These are phyloP conservation scores for Colletotrichum endophyticum DNA, from an alignment of 2,329 filamentous ascomycete genomes.

Conservation along the genomic window DNA sequence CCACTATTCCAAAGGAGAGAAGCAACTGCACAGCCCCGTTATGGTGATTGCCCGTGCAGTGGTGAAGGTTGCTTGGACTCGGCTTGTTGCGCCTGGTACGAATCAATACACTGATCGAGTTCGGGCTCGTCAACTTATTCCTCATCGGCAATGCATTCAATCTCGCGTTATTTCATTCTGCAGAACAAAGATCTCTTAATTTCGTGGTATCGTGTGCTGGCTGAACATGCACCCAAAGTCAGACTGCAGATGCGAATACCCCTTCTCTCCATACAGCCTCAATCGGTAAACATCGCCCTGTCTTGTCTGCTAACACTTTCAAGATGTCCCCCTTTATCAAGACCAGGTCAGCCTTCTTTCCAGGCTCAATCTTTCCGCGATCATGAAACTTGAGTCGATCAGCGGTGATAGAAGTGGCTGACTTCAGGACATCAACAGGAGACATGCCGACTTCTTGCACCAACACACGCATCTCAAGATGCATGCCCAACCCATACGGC, in stretches of 20 bases:
- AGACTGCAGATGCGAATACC: not conserved
- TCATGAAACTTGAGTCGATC: slow-evolving; percentile 16
- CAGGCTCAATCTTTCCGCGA: slow-evolving; percentile 9
- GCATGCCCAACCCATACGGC: slow-evolving; percentile 17
- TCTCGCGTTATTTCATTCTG: no score
- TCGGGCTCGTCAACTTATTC: no score
- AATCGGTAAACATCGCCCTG: slow-evolving; percentile 1
- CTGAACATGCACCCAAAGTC: not conserved
- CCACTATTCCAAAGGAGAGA: no score
- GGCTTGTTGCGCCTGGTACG: no score
- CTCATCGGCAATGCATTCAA: no score
- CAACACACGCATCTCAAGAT: slow-evolving; percentile 21
- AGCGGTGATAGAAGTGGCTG: slow-evolving; percentile 19
- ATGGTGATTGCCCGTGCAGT: no score
- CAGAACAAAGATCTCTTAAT: no score
- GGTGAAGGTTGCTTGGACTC: no score
- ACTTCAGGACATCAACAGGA: slow-evolving; percentile 20
- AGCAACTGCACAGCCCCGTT: no score
- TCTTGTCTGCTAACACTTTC: not conserved
- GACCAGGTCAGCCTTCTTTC: slow-evolving; percentile 19
- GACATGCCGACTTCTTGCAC: slow-evolving; percentile 19
- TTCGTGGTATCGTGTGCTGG: no score
- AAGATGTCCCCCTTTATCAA: slow-evolving; percentile 20
- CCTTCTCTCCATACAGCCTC: slow-evolving; percentile 22
- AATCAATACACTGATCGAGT: no score